phyloP scores from a whole-genome alignment of 106 monocot genomes.

The Dioscorea zingiberensis region DNA sequence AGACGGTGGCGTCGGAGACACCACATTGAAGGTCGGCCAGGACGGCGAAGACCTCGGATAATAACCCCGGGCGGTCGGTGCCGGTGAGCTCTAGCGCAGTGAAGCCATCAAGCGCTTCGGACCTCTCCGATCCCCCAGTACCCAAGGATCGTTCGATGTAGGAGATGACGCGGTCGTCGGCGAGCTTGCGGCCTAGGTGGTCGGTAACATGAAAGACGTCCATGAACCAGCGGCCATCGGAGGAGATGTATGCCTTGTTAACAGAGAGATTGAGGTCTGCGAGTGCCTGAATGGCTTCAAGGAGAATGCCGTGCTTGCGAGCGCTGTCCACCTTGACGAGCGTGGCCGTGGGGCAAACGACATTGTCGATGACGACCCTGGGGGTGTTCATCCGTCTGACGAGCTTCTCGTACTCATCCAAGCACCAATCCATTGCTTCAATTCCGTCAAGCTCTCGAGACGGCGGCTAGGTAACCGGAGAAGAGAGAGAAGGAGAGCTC shows the following conservation, averaged over 20 bases:
- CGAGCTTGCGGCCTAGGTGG: conserved; percentile 16
- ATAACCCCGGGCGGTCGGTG: conserved; percentile 48
- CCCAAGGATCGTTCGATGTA: conserved; percentile 9
- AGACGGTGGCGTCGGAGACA: conserved; percentile 43
- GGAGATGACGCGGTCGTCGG: conserved; percentile 16
- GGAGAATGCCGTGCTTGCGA: conserved; percentile 5
- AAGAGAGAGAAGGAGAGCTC: too few relatives aligned
- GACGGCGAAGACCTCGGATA: conserved; percentile 62
- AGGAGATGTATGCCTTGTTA: conserved; percentile 14
- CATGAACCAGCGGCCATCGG: conserved; percentile 17
- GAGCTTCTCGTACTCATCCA: conserved; percentile 66
- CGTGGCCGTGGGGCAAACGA: conserved; percentile 8
- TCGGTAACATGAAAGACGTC: conserved; percentile 22
- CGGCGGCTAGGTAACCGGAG: too few relatives aligned
- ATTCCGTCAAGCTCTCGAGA: too few relatives aligned
- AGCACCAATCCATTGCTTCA: background rate
- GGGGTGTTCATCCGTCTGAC: conserved; percentile 66
- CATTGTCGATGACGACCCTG: conserved; percentile 15
- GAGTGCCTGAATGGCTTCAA: conserved; percentile 15
- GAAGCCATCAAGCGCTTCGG: background rate
- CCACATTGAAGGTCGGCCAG: conserved; percentile 43
- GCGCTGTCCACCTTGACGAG: conserved; percentile 18
- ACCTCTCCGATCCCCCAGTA: background rate
- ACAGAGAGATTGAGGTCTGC: conserved; percentile 20
- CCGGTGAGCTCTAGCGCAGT: conserved; percentile 54